These are phyloP conservation scores for Halophytophthora batemanensis DNA, from an alignment of 352 stramenopile genomes.

Conservation along the genomic window DNA sequence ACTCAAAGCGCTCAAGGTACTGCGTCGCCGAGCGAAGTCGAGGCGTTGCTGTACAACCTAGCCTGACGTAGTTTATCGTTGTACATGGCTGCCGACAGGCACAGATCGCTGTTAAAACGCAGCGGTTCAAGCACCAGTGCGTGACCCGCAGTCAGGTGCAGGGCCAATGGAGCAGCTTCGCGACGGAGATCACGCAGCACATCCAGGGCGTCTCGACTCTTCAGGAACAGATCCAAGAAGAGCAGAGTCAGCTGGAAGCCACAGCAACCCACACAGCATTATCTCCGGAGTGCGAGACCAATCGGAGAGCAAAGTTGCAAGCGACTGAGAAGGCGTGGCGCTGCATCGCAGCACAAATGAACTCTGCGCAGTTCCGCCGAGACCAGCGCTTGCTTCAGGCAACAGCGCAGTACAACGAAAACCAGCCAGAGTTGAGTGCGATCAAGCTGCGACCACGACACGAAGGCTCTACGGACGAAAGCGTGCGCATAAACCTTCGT, in stretches of 20 bases:
- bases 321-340: constrained; percentile 27
- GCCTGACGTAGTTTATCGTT: too few relatives aligned
- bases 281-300: constrained; percentile 24
- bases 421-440: constrained; percentile 34
- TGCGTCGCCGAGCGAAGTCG: constrained; percentile 13
- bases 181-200: constrained; percentile 23
- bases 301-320: constrained; percentile 22
- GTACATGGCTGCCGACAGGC: constrained; percentile 12
- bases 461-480: constrained; percentile 8
- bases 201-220: constrained; percentile 34
- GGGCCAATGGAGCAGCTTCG: constrained; percentile 38
- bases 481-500: constrained; percentile 18
- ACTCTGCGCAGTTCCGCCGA: constrained; percentile 15
- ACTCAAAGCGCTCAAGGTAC: constrained; percentile 19
- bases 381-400: constrained; percentile 30
- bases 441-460: constrained; percentile 15
- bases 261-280: constrained; percentile 27
- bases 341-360: constrained; percentile 19
- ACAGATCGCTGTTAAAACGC: constrained; percentile 41
- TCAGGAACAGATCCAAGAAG: constrained; percentile 40
- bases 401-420: constrained; percentile 27
- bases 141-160: constrained; percentile 33
- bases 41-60: too few relatives aligned
- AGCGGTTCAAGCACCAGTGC: constrained; percentile 37
- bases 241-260: constrained; percentile 34